A percentile compares a stretch with the other conserved stretches of the same genome.
These are phyloP conservation scores for Saccharomyces cerevisiae DNA, from an alignment of 805 yeast genomes.

Conservation along the genomic window DNA sequence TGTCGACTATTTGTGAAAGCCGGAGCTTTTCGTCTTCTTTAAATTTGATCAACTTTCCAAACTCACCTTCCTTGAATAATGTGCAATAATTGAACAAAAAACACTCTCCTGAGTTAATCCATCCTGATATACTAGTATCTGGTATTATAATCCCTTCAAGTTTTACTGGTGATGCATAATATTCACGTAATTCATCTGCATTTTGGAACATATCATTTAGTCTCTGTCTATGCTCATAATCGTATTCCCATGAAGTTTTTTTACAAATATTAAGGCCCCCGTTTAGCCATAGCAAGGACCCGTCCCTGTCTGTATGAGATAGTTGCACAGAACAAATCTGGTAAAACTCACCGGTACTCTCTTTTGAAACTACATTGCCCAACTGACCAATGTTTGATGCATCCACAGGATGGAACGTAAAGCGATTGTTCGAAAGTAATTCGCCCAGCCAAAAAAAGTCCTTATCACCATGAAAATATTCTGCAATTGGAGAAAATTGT, in stretches of 20 bases:
- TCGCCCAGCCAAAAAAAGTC: slow-evolving; percentile 32
- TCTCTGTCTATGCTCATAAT: slow-evolving; percentile 10
- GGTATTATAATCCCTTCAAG: slow-evolving; percentile 24
- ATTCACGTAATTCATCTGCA: slow-evolving; percentile 6
- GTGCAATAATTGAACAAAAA: not conserved
- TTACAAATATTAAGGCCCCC: slow-evolving; percentile 28
- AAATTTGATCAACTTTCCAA: not conserved
- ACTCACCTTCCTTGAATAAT: not conserved
- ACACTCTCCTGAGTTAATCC: not conserved
- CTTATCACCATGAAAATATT: slow-evolving; percentile 22
- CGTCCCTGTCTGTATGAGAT: slow-evolving; percentile 19
- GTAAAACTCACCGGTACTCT: slow-evolving; percentile 3
- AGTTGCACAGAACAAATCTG: slow-evolving; percentile 27
- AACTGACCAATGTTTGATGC: slow-evolving; percentile 21
- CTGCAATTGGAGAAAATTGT: slow-evolving; percentile 12
- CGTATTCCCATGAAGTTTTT: slow-evolving; percentile 1
- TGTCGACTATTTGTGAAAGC: not conserved
- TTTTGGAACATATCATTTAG: slow-evolving; percentile 17
- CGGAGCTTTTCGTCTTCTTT: not conserved
- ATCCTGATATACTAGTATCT: slow-evolving; percentile 5
- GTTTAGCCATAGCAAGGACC: slow-evolving; percentile 26
- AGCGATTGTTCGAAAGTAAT: slow-evolving; percentile 15
- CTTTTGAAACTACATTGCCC: slow-evolving; percentile 5
- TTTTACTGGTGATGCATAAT: slow-evolving; percentile 19
- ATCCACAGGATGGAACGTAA: slow-evolving; percentile 16